Conservation (phyloP, 352 stramenopile genomes). For the Pythium dissimile region DNA sequence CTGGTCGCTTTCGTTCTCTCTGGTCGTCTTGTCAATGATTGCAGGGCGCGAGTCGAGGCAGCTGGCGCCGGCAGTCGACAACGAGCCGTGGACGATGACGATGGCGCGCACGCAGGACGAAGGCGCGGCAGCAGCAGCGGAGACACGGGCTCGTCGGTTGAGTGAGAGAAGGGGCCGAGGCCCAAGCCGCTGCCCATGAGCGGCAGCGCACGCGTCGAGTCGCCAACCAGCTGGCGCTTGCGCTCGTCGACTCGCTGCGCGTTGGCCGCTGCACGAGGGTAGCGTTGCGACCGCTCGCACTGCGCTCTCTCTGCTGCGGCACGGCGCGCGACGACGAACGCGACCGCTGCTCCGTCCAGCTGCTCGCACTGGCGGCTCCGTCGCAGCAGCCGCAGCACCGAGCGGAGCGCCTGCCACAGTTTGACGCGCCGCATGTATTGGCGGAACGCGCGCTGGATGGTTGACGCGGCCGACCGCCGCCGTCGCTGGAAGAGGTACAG, state of each 20-base stretch:
- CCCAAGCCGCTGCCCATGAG: too few species aligned
- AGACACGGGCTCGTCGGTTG: too few species aligned
- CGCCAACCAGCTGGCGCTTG: background rate
- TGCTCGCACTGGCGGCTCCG: constrained; percentile 26
- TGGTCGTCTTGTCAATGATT: too few species aligned
- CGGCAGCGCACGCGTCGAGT: too few species aligned
- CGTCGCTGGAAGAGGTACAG: constrained; percentile 37
- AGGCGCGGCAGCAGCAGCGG: too few species aligned
- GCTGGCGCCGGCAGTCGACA: too few species aligned
- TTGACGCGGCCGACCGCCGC: constrained; percentile 20
- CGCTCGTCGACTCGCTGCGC: constrained; percentile 4
- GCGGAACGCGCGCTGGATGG: constrained; percentile 37
- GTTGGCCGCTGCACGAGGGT: constrained; percentile 5
- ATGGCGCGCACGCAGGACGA: too few species aligned
- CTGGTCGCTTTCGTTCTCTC: too few species aligned
- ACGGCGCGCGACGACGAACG: constrained; percentile 25
- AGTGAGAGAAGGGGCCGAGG: too few species aligned
- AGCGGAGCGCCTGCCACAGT: constrained; percentile 21
- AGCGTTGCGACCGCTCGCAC: background rate
- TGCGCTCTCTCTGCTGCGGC: constrained; percentile 6
- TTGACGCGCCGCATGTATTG: constrained; percentile 30
- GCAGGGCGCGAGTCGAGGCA: too few species aligned
- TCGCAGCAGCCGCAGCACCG: constrained; percentile 28
- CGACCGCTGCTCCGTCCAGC: constrained; percentile 19
- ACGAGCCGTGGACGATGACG: too few species aligned